These are phyloP conservation scores for Hypoxylon subgilvum DNA, from an alignment of 495 filamentous ascomycete genomes.

Conservation along the genomic window DNA sequence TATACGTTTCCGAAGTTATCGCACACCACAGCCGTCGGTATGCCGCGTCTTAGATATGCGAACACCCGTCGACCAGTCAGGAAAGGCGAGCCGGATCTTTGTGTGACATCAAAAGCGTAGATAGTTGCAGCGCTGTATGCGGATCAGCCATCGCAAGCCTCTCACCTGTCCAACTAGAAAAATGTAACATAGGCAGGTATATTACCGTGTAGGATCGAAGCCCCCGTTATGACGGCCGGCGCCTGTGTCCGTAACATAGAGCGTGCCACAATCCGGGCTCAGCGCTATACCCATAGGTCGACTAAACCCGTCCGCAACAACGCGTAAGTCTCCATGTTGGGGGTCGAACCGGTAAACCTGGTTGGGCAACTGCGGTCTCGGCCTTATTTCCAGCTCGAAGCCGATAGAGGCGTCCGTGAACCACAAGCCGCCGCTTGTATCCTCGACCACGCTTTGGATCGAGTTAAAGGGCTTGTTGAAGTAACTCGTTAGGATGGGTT, in stretches of 20 bases:
- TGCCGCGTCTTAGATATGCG: conserved; percentile 52
- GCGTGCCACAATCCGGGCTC: conserved; percentile 43
- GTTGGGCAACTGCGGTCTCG: conserved; percentile 47
- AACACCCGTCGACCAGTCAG: conserved; percentile 59
- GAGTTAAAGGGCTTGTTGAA: conserved; percentile 55
- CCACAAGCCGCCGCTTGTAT: conserved; percentile 52
- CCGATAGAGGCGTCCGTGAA: conserved; percentile 56
- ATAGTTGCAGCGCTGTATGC: conserved; percentile 38
- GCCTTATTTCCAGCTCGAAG: conserved; percentile 52
- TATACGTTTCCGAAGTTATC: conserved; percentile 54
- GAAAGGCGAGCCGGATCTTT: conserved; percentile 39
- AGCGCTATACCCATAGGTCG: conserved; percentile 52
- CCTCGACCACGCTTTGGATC: conserved; percentile 50
- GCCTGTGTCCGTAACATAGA: conserved; percentile 55
- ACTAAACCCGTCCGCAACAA: conserved; percentile 52
- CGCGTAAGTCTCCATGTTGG: conserved; percentile 41
- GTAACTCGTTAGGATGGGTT: conserved; percentile 50
- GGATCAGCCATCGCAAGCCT: not conserved
- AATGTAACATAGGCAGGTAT: not conserved
- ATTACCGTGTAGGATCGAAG: conserved; percentile 24
- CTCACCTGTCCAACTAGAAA: not conserved
- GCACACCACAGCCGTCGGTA: conserved; percentile 53
- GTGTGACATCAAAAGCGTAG: conserved; percentile 45
- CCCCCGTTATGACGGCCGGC: conserved; percentile 36
- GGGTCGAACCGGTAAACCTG: conserved; percentile 56